Evolutionary conservation across 2,329 filamentous ascomycete genomes (phyloP).

Genomic region (Claviceps cyperi): DNA sequence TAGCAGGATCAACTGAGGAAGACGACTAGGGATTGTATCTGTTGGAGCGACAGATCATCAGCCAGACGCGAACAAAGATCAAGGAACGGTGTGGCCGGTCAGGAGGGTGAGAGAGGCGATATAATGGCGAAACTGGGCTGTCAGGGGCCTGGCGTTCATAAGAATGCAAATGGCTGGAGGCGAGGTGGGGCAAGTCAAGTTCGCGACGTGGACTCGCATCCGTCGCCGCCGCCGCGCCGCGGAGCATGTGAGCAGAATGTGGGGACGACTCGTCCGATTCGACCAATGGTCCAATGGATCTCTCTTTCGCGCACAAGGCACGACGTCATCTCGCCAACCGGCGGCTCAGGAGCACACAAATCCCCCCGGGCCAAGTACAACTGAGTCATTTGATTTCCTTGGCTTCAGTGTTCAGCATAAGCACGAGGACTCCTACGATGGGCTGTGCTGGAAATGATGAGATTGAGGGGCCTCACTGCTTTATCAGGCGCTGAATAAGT

Average conservation of each 20-base stretch:
- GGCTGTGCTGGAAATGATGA: too few species aligned
- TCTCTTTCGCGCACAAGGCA: background rate
- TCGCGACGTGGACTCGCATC: background rate
- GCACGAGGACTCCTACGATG: too few species aligned
- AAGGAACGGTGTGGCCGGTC: background rate
- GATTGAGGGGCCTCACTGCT: too few species aligned
- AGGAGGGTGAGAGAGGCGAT: background rate
- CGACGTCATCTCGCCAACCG: background rate
- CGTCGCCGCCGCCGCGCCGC: background rate
- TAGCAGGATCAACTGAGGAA: background rate
- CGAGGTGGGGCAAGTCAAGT: background rate
- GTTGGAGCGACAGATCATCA: background rate
- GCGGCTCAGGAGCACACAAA: background rate
- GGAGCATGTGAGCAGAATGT: background rate
- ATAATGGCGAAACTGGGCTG: conserved; percentile 6
- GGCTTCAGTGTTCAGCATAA: too few species aligned
- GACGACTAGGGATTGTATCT: background rate
- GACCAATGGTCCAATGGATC: background rate
- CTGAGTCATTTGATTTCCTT: too few species aligned
- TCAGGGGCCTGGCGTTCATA: background rate
- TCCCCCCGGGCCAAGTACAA: too few species aligned
- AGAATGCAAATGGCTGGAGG: background rate
- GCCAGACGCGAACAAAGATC: background rate
- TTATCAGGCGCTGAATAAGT: too few species aligned
- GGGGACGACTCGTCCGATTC: background rate